A percentile compares a stretch with the other conserved stretches of the same genome.
phyloP scores from a whole-genome alignment of 495 filamentous ascomycete species.

The Cladorrhinum samala region DNA sequence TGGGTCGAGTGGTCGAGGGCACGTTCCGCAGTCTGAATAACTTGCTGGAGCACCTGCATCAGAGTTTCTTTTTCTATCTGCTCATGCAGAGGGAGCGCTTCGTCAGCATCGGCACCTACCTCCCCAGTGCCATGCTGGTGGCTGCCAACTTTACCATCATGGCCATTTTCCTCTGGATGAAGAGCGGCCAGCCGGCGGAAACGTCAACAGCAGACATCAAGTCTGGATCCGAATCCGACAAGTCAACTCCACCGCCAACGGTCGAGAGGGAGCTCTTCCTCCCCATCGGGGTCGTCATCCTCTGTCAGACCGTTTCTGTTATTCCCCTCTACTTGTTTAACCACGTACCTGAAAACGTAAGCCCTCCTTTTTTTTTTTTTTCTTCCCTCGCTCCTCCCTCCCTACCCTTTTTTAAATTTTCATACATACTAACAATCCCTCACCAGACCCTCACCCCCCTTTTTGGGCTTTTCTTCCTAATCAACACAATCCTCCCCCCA shows the following conservation, averaged over 20 bases:
- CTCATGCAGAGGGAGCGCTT: constrained; percentile 86
- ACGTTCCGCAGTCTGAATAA: constrained; percentile 92
- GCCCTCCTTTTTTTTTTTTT: constrained; percentile 19
- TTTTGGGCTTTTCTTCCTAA: constrained; percentile 52
- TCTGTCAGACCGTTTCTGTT: constrained; percentile 69
- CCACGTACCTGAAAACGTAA: constrained; percentile 58
- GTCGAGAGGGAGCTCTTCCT: constrained; percentile 71
- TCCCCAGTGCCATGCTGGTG: constrained; percentile 93
- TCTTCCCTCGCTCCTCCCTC: not conserved
- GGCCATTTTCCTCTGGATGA: constrained; percentile 86
- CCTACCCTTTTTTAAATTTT: no score
- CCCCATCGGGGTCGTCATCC: constrained; percentile 65
- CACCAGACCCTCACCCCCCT: constrained; percentile 49
- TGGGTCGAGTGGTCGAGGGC: constrained; percentile 84
- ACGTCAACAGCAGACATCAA: constrained; percentile 8
- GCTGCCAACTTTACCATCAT: constrained; percentile 93
- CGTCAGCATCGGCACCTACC: constrained; percentile 95
- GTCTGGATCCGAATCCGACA: constrained; percentile 19
- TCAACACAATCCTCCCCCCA: constrained; percentile 55
- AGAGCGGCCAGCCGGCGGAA: constrained; percentile 55
- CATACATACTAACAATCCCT: constrained; percentile 26
- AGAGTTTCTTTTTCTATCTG: constrained; percentile 99
- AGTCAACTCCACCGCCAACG: constrained; percentile 18
- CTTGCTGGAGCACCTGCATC: constrained; percentile 90
- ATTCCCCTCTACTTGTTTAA: constrained; percentile 87